Evolutionary conservation across 1,284 basidiomycete genomes (phyloP), one percentile per base, ranked within the genome.

Genomic region (Fistulina hepatica): DNA sequence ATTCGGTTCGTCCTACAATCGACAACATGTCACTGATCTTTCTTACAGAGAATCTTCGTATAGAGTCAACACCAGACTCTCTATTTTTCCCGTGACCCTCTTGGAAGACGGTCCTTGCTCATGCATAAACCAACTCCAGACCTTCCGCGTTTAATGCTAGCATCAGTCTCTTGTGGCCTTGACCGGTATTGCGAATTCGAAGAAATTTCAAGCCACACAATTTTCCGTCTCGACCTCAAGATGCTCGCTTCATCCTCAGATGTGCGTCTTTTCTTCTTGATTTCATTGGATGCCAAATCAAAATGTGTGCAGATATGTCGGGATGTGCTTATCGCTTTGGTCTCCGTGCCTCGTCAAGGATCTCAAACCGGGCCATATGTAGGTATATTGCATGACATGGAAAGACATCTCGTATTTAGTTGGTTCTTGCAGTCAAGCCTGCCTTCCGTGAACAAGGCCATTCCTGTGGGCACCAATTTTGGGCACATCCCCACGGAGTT

Each of bases 31-130:
- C 24, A 26, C 10, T 26, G 7, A 33, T 37, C 32, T 27, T 21
- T 15, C 10, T n/a, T n/a, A n/a, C n/a, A n/a, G 12, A 32, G 32
- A n/a, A 21, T 19, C 10, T 36, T 33, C 15, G 42, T 36, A 31
- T 31, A 9, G 28, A 86, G 77, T 58, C 58, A 27, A 26, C 44
- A 25, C 59, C 65, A 3, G 56, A 57, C 25, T 67, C 59, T 23
- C 48, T 97, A 3, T 82, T 76, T 57, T 93, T 86, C 53, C 5
- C 71, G 93, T 33, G 94, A 98, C 56, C 88, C 90, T 2, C 71
- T 97, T 1, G 93, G 94, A 1, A 73, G 95, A 20, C 73, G 95
- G 28, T 97, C 93, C 6, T 68, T 98, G 1, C 64, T 97, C 2
- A 58, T 88, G 15, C 75, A 82, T 42, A 59, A 57, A 40, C 76